Evolutionary conservation across 1,139 yeast genomes (phyloP), one percentile per base, ranked within the genome.

Genomic region (Saccharomyces uvarum): DNA sequence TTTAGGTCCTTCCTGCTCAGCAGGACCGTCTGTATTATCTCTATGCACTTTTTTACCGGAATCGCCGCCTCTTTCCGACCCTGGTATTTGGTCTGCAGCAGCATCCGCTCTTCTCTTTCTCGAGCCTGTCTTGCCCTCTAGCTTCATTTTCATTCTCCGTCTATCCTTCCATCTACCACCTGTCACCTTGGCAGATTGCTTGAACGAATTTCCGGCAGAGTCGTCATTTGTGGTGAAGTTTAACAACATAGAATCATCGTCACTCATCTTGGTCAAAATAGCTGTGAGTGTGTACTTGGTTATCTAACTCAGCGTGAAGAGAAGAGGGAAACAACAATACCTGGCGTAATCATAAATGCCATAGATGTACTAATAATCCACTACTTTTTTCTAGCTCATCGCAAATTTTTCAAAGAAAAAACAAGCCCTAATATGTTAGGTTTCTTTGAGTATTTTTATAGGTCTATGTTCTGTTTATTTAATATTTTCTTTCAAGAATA

Each of bases 81-180:
- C 16, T 33, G 16, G 14, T 8, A 52, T 53, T 28, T 53, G 29
- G 19, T 50, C 51, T 13, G 42, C 51, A 16, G 53, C 26, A 19
- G 56, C 59, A 42, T 58, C 59, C 27, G 53, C 53, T 26, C 58
- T 59, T 46, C 62, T 60, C 47, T 64, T 51, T 51, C 69, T 65
- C 5, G 66, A 59, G 38, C 66, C 63, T 21, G 67, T 66, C 24
- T 55, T 59, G 9, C 63, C 65, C 26, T 63, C 64, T 51, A 77
- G 67, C 41, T 65, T 63, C 50, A 72, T 70, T 54, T 70, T 70
- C 50, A 66, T 51, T 54, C 61, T 66, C 62, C 95, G 76, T 59
- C 95, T 77, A 57, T 88, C 95, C 63, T 81, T 84, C 95, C 95
- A 87, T 63, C 78, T 78, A 6, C 95, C 95, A 31, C 95, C 93